Evolutionary conservation across 2,329 filamentous ascomycete species (phyloP).

Genomic region (Dactylonectria estremocensis): DNA sequence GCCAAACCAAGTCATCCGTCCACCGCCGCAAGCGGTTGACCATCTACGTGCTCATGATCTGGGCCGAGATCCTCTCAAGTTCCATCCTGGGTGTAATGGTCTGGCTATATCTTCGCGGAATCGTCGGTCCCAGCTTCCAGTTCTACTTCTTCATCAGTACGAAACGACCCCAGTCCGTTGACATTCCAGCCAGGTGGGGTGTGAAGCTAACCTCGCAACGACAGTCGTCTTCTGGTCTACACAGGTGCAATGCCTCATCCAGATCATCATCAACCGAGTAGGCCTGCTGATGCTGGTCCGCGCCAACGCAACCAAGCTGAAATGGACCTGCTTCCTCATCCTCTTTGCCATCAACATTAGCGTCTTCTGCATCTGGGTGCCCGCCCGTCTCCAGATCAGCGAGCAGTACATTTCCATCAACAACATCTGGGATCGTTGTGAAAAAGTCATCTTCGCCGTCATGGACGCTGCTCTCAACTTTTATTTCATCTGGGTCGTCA

Average conservation of each 20-base stretch:
- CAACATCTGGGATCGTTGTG: conserved; percentile 65
- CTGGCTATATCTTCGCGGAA: conserved; percentile 44
- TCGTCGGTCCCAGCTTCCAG: conserved; percentile 51
- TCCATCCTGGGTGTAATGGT: conserved; percentile 42
- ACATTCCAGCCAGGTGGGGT: too few relatives aligned
- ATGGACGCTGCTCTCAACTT: conserved; percentile 64
- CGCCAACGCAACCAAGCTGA: conserved; percentile 54
- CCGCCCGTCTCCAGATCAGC: conserved; percentile 60
- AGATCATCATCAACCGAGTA: conserved; percentile 68
- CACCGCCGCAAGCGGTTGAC: conserved; percentile 43
- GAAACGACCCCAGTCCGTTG: conserved; percentile 32
- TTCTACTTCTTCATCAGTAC: conserved; percentile 49
- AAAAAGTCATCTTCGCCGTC: conserved; percentile 64
- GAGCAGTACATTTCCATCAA: conserved; percentile 59
- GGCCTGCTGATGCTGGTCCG: conserved; percentile 60
- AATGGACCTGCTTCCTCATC: conserved; percentile 60
- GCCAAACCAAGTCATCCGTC: conserved; percentile 38
- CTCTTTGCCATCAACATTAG: conserved; percentile 64
- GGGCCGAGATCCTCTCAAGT: conserved; percentile 47
- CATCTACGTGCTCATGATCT: conserved; percentile 40
- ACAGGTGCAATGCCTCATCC: conserved; percentile 61
- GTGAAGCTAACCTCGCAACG: conserved; percentile 6
- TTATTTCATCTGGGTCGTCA: conserved; percentile 63
- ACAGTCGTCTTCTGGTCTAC: conserved; percentile 52
- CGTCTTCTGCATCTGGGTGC: conserved; percentile 68